Conservation (phyloP, 306 rosid genomes). For the Prunus kanzakura region DNA sequence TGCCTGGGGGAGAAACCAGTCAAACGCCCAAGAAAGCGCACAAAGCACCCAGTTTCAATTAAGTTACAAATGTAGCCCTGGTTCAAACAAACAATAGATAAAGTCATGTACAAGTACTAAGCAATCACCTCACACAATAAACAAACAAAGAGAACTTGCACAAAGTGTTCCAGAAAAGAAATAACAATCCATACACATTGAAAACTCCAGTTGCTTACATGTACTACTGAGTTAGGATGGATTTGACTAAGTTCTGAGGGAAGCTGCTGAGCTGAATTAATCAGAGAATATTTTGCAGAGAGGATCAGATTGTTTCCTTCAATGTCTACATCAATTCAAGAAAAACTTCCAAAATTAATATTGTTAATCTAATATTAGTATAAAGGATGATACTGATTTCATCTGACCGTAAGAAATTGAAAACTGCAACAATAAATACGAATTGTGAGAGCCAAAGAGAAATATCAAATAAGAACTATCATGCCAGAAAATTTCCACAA, state of each 20-base stretch:
- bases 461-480: background rate
- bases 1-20: conserved; percentile 85
- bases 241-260: conserved; percentile 73
- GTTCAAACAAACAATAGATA: conserved; percentile 18
- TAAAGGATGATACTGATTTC: background rate
- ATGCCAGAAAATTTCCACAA: background rate
- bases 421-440: background rate
- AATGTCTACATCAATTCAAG: conserved; percentile 47
- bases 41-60: conserved; percentile 91
- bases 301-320: conserved; percentile 64
- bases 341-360: conserved; percentile 6
- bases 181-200: background rate
- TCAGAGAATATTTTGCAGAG: conserved; percentile 78
- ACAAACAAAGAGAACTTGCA: background rate
- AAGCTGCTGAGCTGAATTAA: conserved; percentile 60
- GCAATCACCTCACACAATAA: background rate
- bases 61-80: conserved; percentile 91
- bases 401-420: background rate
- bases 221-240: conserved; percentile 63
- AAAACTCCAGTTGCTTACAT: conserved; percentile 46
- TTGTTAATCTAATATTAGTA: background rate
- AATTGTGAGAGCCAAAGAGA: background rate
- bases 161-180: background rate
- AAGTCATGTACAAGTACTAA: conserved; percentile 10
- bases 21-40: conserved; percentile 86